Percentiles rank a stretch among this genome's conserved stretches.
phyloP scores from a whole-genome alignment of 768 basidiomycete genomes.

The Tulasnella sp. region DNA sequence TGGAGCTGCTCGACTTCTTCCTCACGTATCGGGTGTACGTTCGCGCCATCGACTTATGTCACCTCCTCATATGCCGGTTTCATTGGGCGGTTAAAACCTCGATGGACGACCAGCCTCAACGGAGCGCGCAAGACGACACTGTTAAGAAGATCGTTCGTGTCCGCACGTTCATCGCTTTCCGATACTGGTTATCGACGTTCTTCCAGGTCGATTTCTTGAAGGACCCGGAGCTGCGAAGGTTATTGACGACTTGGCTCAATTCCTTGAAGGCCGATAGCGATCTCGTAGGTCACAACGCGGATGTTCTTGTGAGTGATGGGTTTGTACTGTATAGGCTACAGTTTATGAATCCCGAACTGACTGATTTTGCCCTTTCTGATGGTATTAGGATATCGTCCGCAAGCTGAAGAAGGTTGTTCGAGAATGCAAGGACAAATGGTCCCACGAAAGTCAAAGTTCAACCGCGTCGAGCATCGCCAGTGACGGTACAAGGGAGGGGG shows the following conservation, averaged over 20 bases:
- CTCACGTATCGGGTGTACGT: conserved; percentile 85
- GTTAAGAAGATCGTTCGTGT: conserved; percentile 71
- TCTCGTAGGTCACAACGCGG: conserved; percentile 46
- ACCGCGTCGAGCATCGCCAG: conserved; percentile 6
- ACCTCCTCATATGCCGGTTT: conserved; percentile 75
- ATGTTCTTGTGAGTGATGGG: conserved; percentile 46
- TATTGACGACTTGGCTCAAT: conserved; percentile 75
- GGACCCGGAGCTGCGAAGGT: conserved; percentile 59
- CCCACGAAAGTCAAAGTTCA: not conserved
- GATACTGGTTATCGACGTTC: conserved; percentile 86
- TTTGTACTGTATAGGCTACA: not conserved
- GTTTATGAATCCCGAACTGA: not conserved
- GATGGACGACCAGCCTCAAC: not conserved
- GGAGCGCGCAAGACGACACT: conserved; percentile 45
- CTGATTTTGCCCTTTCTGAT: not conserved
- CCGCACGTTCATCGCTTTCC: conserved; percentile 78
- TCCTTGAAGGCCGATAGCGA: conserved; percentile 54
- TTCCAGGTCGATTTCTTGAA: conserved; percentile 82
- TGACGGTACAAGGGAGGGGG: conserved; percentile 1
- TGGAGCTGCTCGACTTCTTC: conserved; percentile 82
- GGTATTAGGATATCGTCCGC: conserved; percentile 68
- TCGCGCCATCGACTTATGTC: conserved; percentile 63
- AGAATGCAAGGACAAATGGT: conserved; percentile 45
- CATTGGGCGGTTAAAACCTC: conserved; percentile 65
- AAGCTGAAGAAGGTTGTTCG: conserved; percentile 75